Percentiles rank a stretch among this genome's conserved stretches.
Evolutionary conservation across 176 grass and related monocot species (phyloP).

Genomic region (Avena atlantica): DNA sequence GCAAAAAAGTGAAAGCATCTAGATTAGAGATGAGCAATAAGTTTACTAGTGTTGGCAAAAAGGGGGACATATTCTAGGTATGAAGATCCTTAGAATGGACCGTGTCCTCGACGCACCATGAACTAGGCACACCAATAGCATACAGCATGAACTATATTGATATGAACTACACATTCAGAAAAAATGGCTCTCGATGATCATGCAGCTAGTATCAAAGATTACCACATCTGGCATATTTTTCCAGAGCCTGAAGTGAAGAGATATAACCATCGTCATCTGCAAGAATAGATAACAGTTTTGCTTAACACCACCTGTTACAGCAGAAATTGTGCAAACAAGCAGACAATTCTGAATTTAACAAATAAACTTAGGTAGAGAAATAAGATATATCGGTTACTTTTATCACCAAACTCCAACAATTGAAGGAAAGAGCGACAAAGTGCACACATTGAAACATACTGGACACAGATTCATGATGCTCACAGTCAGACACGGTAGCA

Average conservation of each 20-base stretch:
- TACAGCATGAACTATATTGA: too few species aligned
- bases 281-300: not conserved
- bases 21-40: not conserved
- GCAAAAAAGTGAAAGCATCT: not conserved
- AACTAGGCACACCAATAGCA: too few species aligned
- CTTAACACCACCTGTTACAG: not conserved
- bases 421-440: not conserved
- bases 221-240: not conserved
- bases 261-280: not conserved
- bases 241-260: not conserved
- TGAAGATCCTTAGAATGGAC: too few species aligned
- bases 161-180: not conserved
- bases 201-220: not conserved
- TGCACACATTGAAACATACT: conserved; percentile 7
- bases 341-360: not conserved
- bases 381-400: not conserved
- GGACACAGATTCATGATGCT: not conserved
- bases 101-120: too few species aligned
- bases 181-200: not conserved
- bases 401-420: not conserved
- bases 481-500: not conserved
- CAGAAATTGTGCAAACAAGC: not conserved
- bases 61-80: too few species aligned
- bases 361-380: not conserved
- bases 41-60: too few species aligned